Base-by-base conservation (phyloP, 441 rosid species). In the Bocquillonia castaneifolia region DNA sequence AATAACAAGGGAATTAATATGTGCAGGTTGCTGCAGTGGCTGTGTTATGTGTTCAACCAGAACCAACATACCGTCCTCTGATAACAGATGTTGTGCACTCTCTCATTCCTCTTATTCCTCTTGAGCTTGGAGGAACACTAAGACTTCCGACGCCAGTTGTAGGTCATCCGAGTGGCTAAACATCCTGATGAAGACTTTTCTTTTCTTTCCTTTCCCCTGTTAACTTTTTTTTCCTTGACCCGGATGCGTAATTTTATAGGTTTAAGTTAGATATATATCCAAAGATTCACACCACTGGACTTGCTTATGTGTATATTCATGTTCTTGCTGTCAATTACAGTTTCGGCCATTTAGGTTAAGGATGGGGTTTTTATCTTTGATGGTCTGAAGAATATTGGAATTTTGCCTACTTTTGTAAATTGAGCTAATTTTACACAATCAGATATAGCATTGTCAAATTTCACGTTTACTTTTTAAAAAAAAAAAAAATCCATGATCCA, bases 1-100 rank as follows among this genome's bases (percentile, higher is more conserved):
- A 15, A 20, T 50, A 44, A 23, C 15, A 9, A 66, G 26, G 17
- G 12, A 1, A n/a, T 28, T 44, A 40, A 7, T 32, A 10, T 58
- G 32, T 75, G 69, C 83, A 93, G 99, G 97, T 94, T 15, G 99
- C 97, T 0, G 99, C 99, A 13, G 96, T 94, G 34, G 96, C 99
- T 18, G 90, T 94, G 25, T 76, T 94, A 60, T 94, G 97, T 61
- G 88, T 94, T 71, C 99, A 94, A 74, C 94, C 97, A 8, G 99
- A 91, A 72, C 97, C 99, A 9, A 80, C 97, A 48, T 94, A 94
- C 63, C 82, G 99, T 1, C 99, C 99, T 0, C 77, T 94, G 69
- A 91, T 94, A 50, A 90, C 90, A 0, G 99, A 94, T 40, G 95
- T 94, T 6, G 81, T 94, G 66, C 96, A 91, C 70, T 91, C 99